Evolutionary conservation across 805 yeast species (phyloP), one percentile per base, ranked within the genome.

Genomic region (Schizosaccharomyces lindneri): DNA sequence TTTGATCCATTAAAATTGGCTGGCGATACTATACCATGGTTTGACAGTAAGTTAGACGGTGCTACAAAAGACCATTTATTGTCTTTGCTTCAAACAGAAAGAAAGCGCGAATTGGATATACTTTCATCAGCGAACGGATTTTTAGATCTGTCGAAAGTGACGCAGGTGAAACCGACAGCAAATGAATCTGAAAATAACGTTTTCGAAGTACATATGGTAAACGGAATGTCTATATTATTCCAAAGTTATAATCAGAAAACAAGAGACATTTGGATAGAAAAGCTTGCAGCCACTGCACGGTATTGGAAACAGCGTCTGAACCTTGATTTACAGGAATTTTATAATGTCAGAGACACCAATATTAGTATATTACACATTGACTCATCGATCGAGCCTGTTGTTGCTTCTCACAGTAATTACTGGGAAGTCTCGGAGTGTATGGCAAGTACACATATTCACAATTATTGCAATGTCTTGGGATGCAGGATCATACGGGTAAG

Each of bases 371-470:
- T 51, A 6, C 57, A 51, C 15, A 51, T 51, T 24, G 57, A 51
- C 19, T 29, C 21, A 24, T 51, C 57, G 4, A 51, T 29, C 9
- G 57, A 51, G 36, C 57, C 57, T 17, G 36, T 19, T 29, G 57
- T 51, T 19, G 57, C 57, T 11, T 24, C 31, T 51, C 27, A 51
- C n/a, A 17, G 31, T 21, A 24, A 21, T 15, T 11, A 21, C 29
- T 51, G 57, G 57, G 57, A 51, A 51, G 57, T 51, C 32, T 21
- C 57, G 4, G 57, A 29, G n/a, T 51, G 57, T 51, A 29, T 51
- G 11, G 57, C 57, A 21, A 51, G 57, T 29, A 21, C 57, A 9
- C 27, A 19, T 6, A 51, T 51, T n/a, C 32, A 51, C n/a, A 21
- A 51, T n/a, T 51, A 51, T 51, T 51, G 57, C 39, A 9, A 17